These are phyloP conservation scores for Hypsizygus ulmarius DNA, from an alignment of 1,284 basidiomycete genomes.

Conservation along the genomic window DNA sequence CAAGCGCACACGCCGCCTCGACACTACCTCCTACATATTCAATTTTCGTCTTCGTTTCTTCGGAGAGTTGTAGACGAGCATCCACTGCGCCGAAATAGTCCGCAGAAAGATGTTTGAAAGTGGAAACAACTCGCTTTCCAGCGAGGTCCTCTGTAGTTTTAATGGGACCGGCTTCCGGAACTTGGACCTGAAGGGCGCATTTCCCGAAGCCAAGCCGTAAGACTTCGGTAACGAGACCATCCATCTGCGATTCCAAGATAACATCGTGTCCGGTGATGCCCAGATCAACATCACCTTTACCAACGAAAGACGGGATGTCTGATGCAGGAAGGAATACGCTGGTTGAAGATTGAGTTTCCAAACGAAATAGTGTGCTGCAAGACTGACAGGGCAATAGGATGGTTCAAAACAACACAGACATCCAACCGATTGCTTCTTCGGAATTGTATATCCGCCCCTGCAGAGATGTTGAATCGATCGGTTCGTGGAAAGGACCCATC, in stretches of 20 bases:
- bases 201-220: constrained; percentile 92
- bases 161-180: constrained; percentile 76
- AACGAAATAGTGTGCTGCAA: not conserved
- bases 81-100: constrained; percentile 82
- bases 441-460: constrained; percentile 97
- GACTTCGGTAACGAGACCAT: constrained; percentile 75
- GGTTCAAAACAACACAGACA: constrained; percentile 90
- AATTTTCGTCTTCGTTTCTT: constrained; percentile 69
- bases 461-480: constrained; percentile 6
- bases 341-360: constrained; percentile 13
- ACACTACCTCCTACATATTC: constrained; percentile 98
- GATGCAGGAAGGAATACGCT: constrained; percentile 97
- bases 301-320: constrained; percentile 98
- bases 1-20: constrained; percentile 95
- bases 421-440: constrained; percentile 87
- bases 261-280: constrained; percentile 98
- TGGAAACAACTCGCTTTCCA: constrained; percentile 92
- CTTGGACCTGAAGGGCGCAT: constrained; percentile 93
- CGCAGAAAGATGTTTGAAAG: constrained; percentile 85
- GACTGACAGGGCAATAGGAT: constrained; percentile 84
- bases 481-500: constrained; percentile 1
- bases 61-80: constrained; percentile 46
- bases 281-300: constrained; percentile 92
- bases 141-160: constrained; percentile 78
- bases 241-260: constrained; percentile 86